These are phyloP conservation scores for apple (Malus domestica) DNA, from an alignment of 306 rosid species.

Conservation along the genomic window DNA sequence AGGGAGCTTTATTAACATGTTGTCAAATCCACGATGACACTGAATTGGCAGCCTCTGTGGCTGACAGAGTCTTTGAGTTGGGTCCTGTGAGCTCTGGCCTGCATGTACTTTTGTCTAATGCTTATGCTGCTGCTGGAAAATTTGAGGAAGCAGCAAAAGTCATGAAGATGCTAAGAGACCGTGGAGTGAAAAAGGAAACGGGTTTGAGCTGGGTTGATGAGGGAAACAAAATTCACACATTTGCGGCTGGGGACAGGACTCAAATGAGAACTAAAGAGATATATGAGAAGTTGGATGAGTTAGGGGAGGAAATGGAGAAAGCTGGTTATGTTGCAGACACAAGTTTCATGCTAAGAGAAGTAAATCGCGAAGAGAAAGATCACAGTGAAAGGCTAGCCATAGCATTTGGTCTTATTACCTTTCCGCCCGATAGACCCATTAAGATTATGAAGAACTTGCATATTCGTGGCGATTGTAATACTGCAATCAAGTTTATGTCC, in stretches of 20 bases:
- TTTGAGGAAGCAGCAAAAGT: constrained; percentile 83
- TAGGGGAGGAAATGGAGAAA: constrained; percentile 63
- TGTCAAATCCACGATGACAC: constrained; percentile 69
- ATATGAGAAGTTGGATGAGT: constrained; percentile 68
- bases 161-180: constrained; percentile 61
- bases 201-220: constrained; percentile 94
- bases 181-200: constrained; percentile 69
- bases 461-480: constrained; percentile 89
- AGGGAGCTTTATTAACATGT: constrained; percentile 85
- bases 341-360: constrained; percentile 66
- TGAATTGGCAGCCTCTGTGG: constrained; percentile 67
- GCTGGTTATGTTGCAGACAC: constrained; percentile 90
- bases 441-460: constrained; percentile 90
- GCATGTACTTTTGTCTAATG: constrained; percentile 62
- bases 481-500: constrained; percentile 75
- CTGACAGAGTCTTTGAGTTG: constrained; percentile 50
- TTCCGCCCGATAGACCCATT: constrained; percentile 61
- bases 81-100: constrained; percentile 56
- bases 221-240: constrained; percentile 70
- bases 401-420: constrained; percentile 65
- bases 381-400: constrained; percentile 89
- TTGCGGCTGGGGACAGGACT: constrained; percentile 62
- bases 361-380: constrained; percentile 64
- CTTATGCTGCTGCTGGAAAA: constrained; percentile 82
- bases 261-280: constrained; percentile 52